Conservation (phyloP, 2,329 filamentous ascomycete genomes). For the Arthrinium puccinioides region DNA sequence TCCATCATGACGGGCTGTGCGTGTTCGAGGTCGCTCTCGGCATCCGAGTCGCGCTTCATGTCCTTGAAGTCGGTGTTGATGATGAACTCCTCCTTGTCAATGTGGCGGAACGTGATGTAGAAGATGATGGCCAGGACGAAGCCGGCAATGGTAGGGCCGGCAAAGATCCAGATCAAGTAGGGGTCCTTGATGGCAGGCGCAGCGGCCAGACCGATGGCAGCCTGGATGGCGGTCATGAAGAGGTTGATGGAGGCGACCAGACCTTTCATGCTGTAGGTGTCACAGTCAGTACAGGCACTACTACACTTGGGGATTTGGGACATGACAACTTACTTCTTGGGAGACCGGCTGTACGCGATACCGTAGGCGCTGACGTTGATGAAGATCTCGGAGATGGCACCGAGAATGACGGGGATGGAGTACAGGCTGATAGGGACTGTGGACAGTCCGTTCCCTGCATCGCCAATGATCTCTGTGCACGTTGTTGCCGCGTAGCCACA, state of each 20-base stretch:
- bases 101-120: slow-evolving; percentile 38
- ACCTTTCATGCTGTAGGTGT: slow-evolving; percentile 49
- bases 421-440: slow-evolving; percentile 45
- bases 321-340: slow-evolving; percentile 36
- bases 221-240: slow-evolving; percentile 49
- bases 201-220: slow-evolving; percentile 35
- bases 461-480: slow-evolving; percentile 19
- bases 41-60: slow-evolving; percentile 21
- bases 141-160: slow-evolving; percentile 37
- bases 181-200: slow-evolving; percentile 40
- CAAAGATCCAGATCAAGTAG: slow-evolving; percentile 41
- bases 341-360: slow-evolving; percentile 62
- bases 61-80: slow-evolving; percentile 22
- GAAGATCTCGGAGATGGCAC: slow-evolving; percentile 48
- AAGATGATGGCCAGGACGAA: slow-evolving; percentile 34
- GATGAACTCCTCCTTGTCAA: slow-evolving; percentile 37
- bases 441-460: slow-evolving; percentile 26
- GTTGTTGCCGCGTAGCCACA: slow-evolving; percentile 32
- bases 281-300: no score
- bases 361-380: slow-evolving; percentile 57
- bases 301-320: no score
- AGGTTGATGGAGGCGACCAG: slow-evolving; percentile 49
- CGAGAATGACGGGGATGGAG: slow-evolving; percentile 40
- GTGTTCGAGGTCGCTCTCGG: slow-evolving; percentile 17
- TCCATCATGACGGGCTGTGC: not conserved